These are phyloP conservation scores for Thelonectria discophora DNA, from an alignment of 2,329 filamentous ascomycete genomes.

Conservation along the genomic window DNA sequence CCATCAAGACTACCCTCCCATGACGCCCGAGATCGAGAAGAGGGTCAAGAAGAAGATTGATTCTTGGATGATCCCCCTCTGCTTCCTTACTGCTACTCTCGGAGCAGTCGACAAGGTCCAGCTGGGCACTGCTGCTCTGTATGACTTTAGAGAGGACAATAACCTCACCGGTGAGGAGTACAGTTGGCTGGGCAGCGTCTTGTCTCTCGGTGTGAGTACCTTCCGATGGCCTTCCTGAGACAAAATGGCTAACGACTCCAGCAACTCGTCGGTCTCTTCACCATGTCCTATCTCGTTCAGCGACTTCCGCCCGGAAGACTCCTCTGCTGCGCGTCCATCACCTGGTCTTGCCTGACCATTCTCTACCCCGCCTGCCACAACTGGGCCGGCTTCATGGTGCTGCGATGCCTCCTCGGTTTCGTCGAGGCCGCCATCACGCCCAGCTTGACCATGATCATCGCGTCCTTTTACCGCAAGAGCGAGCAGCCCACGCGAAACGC, in stretches of 20 bases:
- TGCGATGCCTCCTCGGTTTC: conserved; percentile 30
- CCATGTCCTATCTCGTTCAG: conserved; percentile 26
- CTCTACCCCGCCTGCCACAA: conserved; percentile 26
- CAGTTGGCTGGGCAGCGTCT: conserved; percentile 34
- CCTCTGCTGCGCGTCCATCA: conserved; percentile 19
- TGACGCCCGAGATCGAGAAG: conserved; percentile 32
- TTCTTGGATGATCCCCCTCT: conserved; percentile 30
- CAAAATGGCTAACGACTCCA: background rate
- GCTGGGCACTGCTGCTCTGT: conserved; percentile 41
- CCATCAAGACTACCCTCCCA: conserved; percentile 24
- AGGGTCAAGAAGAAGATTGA: conserved; percentile 32
- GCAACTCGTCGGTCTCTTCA: conserved; percentile 12
- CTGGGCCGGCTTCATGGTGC: conserved; percentile 28
- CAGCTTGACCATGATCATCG: conserved; percentile 22
- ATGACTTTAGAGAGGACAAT: conserved; percentile 35
- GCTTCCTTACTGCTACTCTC: conserved; percentile 15
- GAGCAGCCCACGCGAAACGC: conserved; percentile 32
- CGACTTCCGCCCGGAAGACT: conserved; percentile 28
- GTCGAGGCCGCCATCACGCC: conserved; percentile 29
- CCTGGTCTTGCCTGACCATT: conserved; percentile 28
- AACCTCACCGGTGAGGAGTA: conserved; percentile 31
- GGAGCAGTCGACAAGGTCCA: conserved; percentile 44
- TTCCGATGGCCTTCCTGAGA: background rate
- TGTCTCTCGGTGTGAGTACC: conserved; percentile 30
- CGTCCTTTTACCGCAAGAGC: conserved; percentile 23